Base-by-base conservation (phyloP, 2,329 filamentous ascomycete species). In the Phaeomoniella chlamydospora region DNA sequence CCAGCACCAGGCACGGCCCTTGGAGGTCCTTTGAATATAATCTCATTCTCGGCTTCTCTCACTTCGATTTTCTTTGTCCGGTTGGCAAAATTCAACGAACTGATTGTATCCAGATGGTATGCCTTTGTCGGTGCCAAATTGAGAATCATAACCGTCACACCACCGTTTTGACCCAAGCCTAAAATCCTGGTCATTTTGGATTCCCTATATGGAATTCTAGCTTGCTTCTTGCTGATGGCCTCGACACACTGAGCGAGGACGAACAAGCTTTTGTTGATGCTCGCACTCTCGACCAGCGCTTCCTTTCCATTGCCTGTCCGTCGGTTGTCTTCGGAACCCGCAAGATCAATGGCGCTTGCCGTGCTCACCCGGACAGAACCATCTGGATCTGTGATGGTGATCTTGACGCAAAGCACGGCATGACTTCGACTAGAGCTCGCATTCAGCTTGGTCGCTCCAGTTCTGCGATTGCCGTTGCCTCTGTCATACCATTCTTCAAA, bases 151-250 rank as follows among this genome's bases (percentile, higher is more conserved):
- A 96, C 73, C 0, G 87, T 94, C 45, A 94, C 75, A 35, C 90
- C 88, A 44, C 93, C 85, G 61, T 96, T 94, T 61, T 94, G 88
- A 2, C 88, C 88, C 5, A 96, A 62, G 0, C 82, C 88, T 16
- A 96, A 61, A 37, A 96, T 94, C 33, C 88, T 74, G 1, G 90
- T 96, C 88, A 96, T 94, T 65, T 96, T 94, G 37, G 82, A 90
- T 54, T 94, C 88, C 38, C 88, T 72, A 55, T 93, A 96, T 0
- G 90, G 88, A 49, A 96, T 88, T 19, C 88, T 74, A 47, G 59
- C 56, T 41, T 77, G 72, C 49, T 77, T 77, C 53, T 74, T 75
- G 50, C 80, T 82, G 52, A 96, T 96, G 38, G 88, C 88, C 53
- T 96, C 88, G 36, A 96, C 88, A 49, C 88, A 96, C 55, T 94